Percentiles rank a stretch among this genome's conserved stretches.
These are phyloP conservation scores for Zasmidium angulare DNA, from an alignment of 2,329 filamentous ascomycete genomes.

Conservation along the genomic window DNA sequence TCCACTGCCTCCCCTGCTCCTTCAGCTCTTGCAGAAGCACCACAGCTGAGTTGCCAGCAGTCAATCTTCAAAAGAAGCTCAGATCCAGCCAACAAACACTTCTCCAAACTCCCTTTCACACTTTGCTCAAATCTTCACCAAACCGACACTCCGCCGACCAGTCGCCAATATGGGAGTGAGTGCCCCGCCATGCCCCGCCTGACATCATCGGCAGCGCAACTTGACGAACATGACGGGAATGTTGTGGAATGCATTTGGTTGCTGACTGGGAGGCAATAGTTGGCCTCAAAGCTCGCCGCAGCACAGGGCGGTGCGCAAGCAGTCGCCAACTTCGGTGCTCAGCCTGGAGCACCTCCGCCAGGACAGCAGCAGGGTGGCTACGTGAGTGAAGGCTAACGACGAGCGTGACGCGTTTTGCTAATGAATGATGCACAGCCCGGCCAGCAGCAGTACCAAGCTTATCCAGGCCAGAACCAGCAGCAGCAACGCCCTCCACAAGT, in stretches of 20 bases:
- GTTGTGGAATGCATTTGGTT: too few relatives aligned
- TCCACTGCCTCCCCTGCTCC: background rate
- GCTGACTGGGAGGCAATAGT: constrained; percentile 31
- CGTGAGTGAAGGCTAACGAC: constrained; percentile 45
- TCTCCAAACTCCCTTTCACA: too few relatives aligned
- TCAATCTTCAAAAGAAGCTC: background rate
- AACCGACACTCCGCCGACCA: background rate
- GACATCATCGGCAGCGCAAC: constrained; percentile 1
- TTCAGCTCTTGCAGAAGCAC: background rate
- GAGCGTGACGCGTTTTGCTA: constrained; percentile 12
- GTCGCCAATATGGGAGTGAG: constrained; percentile 3
- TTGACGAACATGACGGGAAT: background rate
- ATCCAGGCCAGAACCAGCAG: constrained; percentile 19
- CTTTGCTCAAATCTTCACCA: background rate
- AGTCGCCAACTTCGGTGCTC: constrained; percentile 30
- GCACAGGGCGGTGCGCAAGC: constrained; percentile 35
- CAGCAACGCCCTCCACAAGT: constrained; percentile 15
- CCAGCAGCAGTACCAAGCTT: constrained; percentile 57
- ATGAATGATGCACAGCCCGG: constrained; percentile 25
- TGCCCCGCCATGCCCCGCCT: background rate
- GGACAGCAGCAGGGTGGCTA: constrained; percentile 44
- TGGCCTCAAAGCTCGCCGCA: constrained; percentile 50
- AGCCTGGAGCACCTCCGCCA: constrained; percentile 35
- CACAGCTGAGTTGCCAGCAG: background rate
- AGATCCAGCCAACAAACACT: background rate